Conservation (phyloP, 2,329 filamentous ascomycete species). For the Colletotrichum sp. region DNA sequence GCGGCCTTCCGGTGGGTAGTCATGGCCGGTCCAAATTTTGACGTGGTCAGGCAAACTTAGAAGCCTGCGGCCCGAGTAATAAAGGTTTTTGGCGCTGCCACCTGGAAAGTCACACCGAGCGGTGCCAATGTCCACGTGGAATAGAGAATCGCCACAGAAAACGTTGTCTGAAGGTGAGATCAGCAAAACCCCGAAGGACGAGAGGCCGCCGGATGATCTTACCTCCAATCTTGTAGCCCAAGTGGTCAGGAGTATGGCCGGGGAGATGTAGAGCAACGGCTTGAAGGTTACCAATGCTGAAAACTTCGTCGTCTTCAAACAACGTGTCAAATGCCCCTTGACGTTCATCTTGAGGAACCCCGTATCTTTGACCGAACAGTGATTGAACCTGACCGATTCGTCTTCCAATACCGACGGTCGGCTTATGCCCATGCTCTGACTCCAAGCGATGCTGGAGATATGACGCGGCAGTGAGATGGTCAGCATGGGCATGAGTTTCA, state of each 20-base stretch:
- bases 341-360: conserved; percentile 47
- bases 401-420: conserved; percentile 59
- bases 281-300: conserved; percentile 52
- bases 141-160: conserved; percentile 60
- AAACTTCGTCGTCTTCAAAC: conserved; percentile 58
- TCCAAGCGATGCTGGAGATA: conserved; percentile 58
- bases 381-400: conserved; percentile 57
- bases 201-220: neutral
- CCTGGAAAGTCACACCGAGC: conserved; percentile 62
- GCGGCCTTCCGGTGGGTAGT: conserved; percentile 50
- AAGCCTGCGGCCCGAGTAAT: conserved; percentile 45
- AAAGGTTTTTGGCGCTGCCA: conserved; percentile 50
- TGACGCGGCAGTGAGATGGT: conserved; percentile 63
- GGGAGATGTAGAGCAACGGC: conserved; percentile 59
- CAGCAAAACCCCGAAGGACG: neutral
- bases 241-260: conserved; percentile 65
- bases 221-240: conserved; percentile 62
- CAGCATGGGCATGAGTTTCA: conserved; percentile 68
- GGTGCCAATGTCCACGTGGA: conserved; percentile 56
- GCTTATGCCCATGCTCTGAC: conserved; percentile 35
- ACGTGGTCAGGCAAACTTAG: conserved; percentile 46
- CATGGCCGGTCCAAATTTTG: conserved; percentile 60
- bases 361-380: conserved; percentile 54
- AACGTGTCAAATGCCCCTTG: conserved; percentile 55
- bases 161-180: conserved; percentile 40